Conservation (phyloP, 192 early-diverging fungal genomes). For the Geosiphon pyriformis region DNA sequence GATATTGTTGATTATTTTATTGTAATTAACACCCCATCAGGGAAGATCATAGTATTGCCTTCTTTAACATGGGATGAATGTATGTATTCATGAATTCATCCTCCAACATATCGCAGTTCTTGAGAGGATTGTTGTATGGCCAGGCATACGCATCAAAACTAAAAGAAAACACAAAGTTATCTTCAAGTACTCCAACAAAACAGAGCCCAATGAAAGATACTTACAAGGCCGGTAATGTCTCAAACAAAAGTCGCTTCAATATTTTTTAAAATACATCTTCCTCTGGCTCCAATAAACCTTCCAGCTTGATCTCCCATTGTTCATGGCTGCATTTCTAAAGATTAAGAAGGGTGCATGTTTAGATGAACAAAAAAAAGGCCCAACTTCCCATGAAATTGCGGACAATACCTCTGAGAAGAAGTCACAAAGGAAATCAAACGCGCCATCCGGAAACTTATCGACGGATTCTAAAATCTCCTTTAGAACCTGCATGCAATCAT, state of each 20-base stretch:
- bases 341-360: not conserved
- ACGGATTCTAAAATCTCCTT: slow-evolving; percentile 17
- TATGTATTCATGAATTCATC: slow-evolving; percentile 20
- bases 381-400: slow-evolving; percentile 10
- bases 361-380: slow-evolving; percentile 9
- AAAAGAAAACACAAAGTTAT: slow-evolving; percentile 9
- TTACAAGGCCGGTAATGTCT: slow-evolving; percentile 17
- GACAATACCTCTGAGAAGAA: slow-evolving; percentile 24
- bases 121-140: slow-evolving; percentile 17
- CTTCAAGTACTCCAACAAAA: too few species aligned
- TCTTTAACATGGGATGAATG: slow-evolving; percentile 19
- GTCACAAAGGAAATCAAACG: slow-evolving; percentile 12
- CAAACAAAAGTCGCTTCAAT: slow-evolving; percentile 14
- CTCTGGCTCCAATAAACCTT: slow-evolving; percentile 13
- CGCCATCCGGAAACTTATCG: slow-evolving; percentile 8
- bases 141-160: too few species aligned
- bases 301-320: slow-evolving; percentile 9
- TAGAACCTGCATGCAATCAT: slow-evolving; percentile 24
- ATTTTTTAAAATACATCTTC: slow-evolving; percentile 10
- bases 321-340: slow-evolving; percentile 1
- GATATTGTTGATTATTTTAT: too few species aligned
- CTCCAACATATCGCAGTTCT: slow-evolving; percentile 14
- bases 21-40: too few species aligned
- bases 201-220: slow-evolving; percentile 7
- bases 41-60: too few species aligned